phyloP scores from a whole-genome alignment of 163 green algal genomes.

The Scenedesmus sp. region DNA sequence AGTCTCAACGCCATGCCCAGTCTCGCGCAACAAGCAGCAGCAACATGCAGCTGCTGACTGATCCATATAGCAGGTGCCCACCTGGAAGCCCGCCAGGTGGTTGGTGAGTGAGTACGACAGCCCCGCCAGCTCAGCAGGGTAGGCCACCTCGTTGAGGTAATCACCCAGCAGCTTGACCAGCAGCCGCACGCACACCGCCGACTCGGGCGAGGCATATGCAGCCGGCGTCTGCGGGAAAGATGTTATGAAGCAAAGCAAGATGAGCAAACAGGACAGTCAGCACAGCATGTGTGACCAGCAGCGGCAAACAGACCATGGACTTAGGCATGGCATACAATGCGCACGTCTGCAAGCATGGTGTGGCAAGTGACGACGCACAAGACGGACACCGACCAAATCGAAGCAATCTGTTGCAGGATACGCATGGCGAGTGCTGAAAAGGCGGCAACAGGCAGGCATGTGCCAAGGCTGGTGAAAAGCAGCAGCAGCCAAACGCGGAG shows the following conservation, averaged over 20 bases:
- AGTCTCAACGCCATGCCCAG: too few relatives aligned
- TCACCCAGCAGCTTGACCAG: constrained; percentile 85
- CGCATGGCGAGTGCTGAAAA: too few relatives aligned
- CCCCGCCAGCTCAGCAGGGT: constrained; percentile 90
- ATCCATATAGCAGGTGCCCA: constrained; percentile 38
- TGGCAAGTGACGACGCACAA: too few relatives aligned
- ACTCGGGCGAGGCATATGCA: constrained; percentile 76
- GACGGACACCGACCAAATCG: too few relatives aligned
- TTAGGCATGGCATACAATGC: too few relatives aligned
- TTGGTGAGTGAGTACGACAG: constrained; percentile 80
- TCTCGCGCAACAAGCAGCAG: too few relatives aligned
- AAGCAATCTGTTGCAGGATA: too few relatives aligned
- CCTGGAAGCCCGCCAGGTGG: constrained; percentile 77
- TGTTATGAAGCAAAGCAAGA: too few relatives aligned
- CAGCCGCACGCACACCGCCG: constrained; percentile 78
- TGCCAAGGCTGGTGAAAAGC: background rate
- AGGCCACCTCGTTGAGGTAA: constrained; percentile 87
- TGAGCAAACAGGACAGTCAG: background rate
- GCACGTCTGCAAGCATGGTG: too few relatives aligned
- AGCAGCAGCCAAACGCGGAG: background rate
- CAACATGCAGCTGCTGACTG: background rate
- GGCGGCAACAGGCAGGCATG: background rate
- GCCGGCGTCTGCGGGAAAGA: constrained; percentile 61
- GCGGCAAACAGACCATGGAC: too few relatives aligned
- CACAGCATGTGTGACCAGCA: background rate